These are phyloP conservation scores for Pleurotus salmoneostramineus DNA, from an alignment of 768 basidiomycete species.

Conservation along the genomic window DNA sequence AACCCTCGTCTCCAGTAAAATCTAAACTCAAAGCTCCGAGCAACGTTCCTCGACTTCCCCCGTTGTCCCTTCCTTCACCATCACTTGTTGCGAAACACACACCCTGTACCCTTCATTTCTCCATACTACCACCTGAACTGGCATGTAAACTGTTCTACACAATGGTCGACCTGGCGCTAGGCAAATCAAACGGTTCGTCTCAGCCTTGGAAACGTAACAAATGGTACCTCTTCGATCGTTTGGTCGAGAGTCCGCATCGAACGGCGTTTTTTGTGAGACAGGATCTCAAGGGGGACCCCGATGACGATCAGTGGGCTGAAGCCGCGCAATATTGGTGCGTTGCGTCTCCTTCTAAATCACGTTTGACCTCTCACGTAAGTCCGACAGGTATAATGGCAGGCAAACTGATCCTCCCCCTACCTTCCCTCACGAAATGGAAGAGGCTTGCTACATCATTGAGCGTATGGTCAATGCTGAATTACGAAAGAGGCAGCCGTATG, in stretches of 20 bases:
- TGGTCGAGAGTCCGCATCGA: conserved; percentile 84
- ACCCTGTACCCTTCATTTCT: conserved; percentile 71
- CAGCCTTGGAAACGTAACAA: conserved; percentile 66
- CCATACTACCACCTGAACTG: conserved; percentile 68
- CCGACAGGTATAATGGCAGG: conserved; percentile 75
- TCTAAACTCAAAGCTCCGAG: conserved; percentile 27
- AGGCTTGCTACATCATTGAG: conserved; percentile 71
- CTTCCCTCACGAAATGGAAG: conserved; percentile 73
- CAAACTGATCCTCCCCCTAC: conserved; percentile 46
- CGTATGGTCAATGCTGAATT: conserved; percentile 68
- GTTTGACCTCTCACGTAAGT: background rate
- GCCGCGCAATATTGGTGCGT: conserved; percentile 72
- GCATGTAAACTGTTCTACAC: conserved; percentile 73
- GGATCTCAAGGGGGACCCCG: conserved; percentile 35
- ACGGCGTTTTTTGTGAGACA: conserved; percentile 72
- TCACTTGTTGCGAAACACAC: conserved; percentile 63
- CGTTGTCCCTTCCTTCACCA: conserved; percentile 60
- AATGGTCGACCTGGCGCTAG: conserved; percentile 42
- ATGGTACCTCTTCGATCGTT: conserved; percentile 81
- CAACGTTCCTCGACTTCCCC: conserved; percentile 39
- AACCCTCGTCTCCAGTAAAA: background rate
- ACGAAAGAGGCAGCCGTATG: conserved; percentile 52
- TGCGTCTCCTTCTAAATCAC: background rate
- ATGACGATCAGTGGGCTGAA: conserved; percentile 53
- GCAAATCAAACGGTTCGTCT: conserved; percentile 27